Percentiles rank a stretch among this genome's conserved stretches.
phyloP scores from a whole-genome alignment of 1,284 basidiomycete genomes.

The Violaceomyces palustris region DNA sequence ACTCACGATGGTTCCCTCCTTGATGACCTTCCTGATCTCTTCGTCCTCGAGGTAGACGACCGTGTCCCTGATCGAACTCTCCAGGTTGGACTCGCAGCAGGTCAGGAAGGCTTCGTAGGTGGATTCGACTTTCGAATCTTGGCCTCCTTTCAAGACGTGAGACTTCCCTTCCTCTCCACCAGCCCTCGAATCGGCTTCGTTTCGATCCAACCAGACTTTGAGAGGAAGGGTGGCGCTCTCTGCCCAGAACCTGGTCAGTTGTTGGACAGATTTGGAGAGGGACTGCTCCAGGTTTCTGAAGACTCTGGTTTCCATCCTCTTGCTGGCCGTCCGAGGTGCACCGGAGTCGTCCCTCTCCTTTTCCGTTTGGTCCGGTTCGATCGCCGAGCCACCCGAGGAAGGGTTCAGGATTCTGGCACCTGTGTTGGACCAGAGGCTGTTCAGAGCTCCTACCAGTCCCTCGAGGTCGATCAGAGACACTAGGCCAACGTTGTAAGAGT shows the following conservation, averaged over 20 bases:
- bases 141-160: too few species aligned
- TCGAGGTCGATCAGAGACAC: conserved; percentile 13
- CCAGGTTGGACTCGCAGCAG: conserved; percentile 13
- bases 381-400: not conserved
- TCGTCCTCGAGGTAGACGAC: conserved; percentile 16
- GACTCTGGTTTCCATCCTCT: conserved; percentile 16
- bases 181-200: not conserved
- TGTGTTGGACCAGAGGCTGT: conserved; percentile 28
- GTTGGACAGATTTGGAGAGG: conserved; percentile 4
- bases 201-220: conserved; percentile 16
- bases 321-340: not conserved
- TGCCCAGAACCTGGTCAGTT: conserved; percentile 6
- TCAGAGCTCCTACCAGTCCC: conserved; percentile 21
- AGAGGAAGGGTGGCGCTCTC: conserved; percentile 13
- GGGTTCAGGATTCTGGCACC: conserved; percentile 21
- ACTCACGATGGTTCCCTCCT: too few species aligned
- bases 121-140: conserved; percentile 8
- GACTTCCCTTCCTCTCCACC: too few species aligned
- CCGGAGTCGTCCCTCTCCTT: not conserved
- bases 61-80: conserved; percentile 10
- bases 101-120: conserved; percentile 18
- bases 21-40: conserved; percentile 12
- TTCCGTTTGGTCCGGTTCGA: not conserved
- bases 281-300: conserved; percentile 1
- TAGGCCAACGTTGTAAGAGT: not conserved